Evolutionary conservation across 306 rosid species (phyloP).

Genomic region (Castanospermum australe): DNA sequence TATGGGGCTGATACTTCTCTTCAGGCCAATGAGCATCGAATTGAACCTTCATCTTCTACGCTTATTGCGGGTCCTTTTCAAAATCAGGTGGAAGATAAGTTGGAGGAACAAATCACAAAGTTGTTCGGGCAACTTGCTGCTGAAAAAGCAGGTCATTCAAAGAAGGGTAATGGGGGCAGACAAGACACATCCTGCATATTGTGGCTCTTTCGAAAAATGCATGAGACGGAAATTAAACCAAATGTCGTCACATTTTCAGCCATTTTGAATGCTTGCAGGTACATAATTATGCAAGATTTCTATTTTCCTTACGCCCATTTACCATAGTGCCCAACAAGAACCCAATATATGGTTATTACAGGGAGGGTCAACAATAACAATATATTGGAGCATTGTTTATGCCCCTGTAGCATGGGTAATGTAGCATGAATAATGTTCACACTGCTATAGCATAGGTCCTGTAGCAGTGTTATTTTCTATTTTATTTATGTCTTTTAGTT

Average conservation of each 20-base stretch:
- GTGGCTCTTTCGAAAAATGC: constrained; percentile 74
- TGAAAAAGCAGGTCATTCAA: constrained; percentile 52
- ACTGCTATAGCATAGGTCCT: too few species aligned
- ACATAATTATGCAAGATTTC: neutral
- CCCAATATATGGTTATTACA: too few species aligned
- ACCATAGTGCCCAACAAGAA: too few species aligned
- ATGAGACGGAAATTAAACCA: constrained; percentile 41
- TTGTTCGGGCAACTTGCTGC: constrained; percentile 56
- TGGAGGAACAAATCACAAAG: constrained; percentile 28
- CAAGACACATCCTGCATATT: constrained; percentile 35
- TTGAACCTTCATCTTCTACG: constrained; percentile 19
- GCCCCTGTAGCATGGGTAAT: neutral
- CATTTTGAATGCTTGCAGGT: constrained; percentile 97
- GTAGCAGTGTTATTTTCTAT: neutral
- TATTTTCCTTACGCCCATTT: neutral
- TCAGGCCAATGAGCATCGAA: constrained; percentile 1
- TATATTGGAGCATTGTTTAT: neutral
- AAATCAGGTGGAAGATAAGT: neutral
- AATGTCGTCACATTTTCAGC: constrained; percentile 75
- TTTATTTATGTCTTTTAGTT: neutral
- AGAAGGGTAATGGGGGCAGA: constrained; percentile 34
- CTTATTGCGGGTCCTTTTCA: constrained; percentile 4
- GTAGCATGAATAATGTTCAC: neutral
- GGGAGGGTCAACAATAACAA: too few species aligned
- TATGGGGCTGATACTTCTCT: constrained; percentile 28